Evolutionary conservation across 257 asterid species (phyloP).

Genomic region (Primulina eburnea): DNA sequence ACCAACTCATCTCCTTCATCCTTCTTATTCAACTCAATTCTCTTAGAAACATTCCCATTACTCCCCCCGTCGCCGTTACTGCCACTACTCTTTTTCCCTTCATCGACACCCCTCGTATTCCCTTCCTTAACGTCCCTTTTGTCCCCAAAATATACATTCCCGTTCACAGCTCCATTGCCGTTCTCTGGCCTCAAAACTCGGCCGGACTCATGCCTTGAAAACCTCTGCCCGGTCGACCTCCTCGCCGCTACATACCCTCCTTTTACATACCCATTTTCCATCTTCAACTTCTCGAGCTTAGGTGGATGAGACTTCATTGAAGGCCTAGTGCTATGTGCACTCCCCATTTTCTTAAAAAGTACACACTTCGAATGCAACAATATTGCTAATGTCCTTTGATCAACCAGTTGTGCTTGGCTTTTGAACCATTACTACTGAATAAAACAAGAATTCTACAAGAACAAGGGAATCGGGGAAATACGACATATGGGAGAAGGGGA

Average conservation of each 20-base stretch:
- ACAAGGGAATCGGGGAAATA: conserved; percentile 26
- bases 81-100: conserved; percentile 27
- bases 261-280: conserved; percentile 45
- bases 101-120: conserved; percentile 16
- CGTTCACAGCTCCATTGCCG: conserved; percentile 18
- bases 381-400: not conserved
- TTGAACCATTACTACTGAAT: conserved; percentile 25
- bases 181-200: conserved; percentile 26
- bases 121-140: conserved; percentile 27
- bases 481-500: conserved; percentile 37
- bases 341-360: conserved; percentile 43
- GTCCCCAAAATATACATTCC: conserved; percentile 28
- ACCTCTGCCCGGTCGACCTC: conserved; percentile 42
- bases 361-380: not conserved
- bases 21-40: conserved; percentile 19
- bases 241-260: conserved; percentile 38
- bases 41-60: conserved; percentile 15
- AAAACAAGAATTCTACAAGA: conserved; percentile 34
- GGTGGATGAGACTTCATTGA: conserved; percentile 40
- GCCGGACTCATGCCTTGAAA: conserved; percentile 19
- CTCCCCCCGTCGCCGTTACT: conserved; percentile 21
- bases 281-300: conserved; percentile 48
- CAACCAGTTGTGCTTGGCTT: conserved; percentile 1
- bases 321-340: conserved; percentile 44
- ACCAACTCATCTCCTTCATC: conserved; percentile 49